These are phyloP conservation scores for Globisporangium splendens DNA, from an alignment of 352 stramenopile species.

Conservation along the genomic window DNA sequence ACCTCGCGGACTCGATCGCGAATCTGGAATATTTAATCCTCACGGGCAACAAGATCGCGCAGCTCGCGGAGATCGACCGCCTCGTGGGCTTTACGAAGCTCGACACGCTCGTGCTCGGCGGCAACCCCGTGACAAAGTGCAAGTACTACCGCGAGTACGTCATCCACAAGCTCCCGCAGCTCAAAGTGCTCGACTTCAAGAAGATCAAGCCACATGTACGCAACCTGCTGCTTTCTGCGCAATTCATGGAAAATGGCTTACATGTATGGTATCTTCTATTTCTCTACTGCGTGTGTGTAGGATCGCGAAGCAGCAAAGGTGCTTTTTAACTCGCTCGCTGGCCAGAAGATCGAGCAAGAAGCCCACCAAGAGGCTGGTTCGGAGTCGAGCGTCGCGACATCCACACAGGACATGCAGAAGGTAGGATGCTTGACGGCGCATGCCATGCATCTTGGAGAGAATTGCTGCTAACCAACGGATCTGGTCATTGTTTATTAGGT, in stretches of 20 bases:
- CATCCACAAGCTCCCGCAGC: constrained; percentile 86
- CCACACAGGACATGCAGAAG: constrained; percentile 45
- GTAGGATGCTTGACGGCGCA: constrained; percentile 4
- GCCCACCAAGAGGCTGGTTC: constrained; percentile 31
- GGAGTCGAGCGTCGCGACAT: constrained; percentile 22
- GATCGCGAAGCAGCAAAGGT: constrained; percentile 71
- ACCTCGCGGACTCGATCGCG: constrained; percentile 68
- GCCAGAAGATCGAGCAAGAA: constrained; percentile 62
- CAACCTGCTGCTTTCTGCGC: no score
- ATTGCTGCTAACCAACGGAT: not conserved
- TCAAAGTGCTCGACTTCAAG: constrained; percentile 85
- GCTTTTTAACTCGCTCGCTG: constrained; percentile 75
- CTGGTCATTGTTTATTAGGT: constrained; percentile 22
- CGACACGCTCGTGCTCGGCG: constrained; percentile 75
- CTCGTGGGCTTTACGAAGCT: constrained; percentile 81
- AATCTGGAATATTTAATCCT: constrained; percentile 90
- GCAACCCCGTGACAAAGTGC: constrained; percentile 89
- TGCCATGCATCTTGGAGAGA: not conserved
- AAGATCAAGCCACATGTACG: constrained; percentile 74
- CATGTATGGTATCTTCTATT: no score
- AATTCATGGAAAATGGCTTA: not conserved
- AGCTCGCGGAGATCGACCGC: constrained; percentile 81
- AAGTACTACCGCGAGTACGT: constrained; percentile 92
- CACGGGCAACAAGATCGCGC: constrained; percentile 85
- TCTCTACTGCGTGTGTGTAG: constrained; percentile 18